A percentile compares a stretch with the other conserved stretches of the same genome.
Conservation (phyloP, 1,139 yeast species). For the Debaryomycetaceae sp. region DNA sequence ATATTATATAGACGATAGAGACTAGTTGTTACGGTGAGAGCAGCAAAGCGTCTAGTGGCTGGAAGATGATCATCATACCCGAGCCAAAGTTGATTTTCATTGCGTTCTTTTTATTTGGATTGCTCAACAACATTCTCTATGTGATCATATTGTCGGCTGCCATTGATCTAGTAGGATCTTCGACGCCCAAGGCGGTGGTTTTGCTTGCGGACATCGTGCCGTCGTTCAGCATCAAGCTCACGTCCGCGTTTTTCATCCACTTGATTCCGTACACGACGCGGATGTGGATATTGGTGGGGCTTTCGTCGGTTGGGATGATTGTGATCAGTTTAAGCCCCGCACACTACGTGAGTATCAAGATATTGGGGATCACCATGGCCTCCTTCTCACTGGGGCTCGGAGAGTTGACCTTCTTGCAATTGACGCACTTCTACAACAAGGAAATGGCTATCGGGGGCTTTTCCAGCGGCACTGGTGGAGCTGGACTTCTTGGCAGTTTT, state of each 20-base stretch:
- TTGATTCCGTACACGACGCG: conserved; percentile 55
- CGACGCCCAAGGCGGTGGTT: conserved; percentile 82
- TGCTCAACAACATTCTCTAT: conserved; percentile 82
- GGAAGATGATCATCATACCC: conserved; percentile 3
- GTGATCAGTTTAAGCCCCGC: conserved; percentile 48
- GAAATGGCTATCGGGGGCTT: conserved; percentile 69
- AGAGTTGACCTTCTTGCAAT: conserved; percentile 79
- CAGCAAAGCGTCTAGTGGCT: too few species aligned
- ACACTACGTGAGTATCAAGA: conserved; percentile 28
- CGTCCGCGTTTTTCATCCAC: conserved; percentile 80
- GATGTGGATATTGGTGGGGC: conserved; percentile 48
- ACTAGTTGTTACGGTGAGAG: too few species aligned
- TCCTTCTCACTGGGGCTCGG: conserved; percentile 87
- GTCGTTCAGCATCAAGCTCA: conserved; percentile 63
- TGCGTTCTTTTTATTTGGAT: conserved; percentile 80
- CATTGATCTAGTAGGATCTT: conserved; percentile 79
- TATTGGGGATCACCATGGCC: conserved; percentile 77
- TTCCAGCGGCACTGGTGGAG: conserved; percentile 94
- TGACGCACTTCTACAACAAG: conserved; percentile 67
- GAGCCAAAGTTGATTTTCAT: conserved; percentile 28
- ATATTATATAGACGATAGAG: too few species aligned
- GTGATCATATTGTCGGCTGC: conserved; percentile 93
- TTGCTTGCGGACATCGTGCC: conserved; percentile 86
- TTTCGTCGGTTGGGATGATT: conserved; percentile 77
- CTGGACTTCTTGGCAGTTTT: conserved; percentile 80